These are phyloP conservation scores for Boletus semigastroideus DNA, from an alignment of 1,284 basidiomycete genomes.

Conservation along the genomic window DNA sequence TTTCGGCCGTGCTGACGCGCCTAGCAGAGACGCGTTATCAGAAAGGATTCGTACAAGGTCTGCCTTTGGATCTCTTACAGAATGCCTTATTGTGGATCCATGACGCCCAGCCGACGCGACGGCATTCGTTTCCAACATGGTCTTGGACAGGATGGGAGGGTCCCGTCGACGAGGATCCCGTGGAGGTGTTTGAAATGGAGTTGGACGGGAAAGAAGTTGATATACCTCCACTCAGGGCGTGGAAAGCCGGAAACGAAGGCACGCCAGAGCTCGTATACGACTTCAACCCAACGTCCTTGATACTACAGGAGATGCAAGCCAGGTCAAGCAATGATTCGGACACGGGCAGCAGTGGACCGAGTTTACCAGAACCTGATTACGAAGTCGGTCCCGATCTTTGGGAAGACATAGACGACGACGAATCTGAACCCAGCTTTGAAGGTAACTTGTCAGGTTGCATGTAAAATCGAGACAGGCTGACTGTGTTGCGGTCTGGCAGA, in stretches of 20 bases:
- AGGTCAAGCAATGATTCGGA: too few species aligned
- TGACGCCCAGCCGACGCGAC: neutral
- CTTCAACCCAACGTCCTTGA: slow-evolving; percentile 1
- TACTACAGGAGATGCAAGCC: neutral
- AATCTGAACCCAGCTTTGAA: too few species aligned
- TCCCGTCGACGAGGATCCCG: too few species aligned
- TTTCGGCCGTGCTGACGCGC: slow-evolving; percentile 11
- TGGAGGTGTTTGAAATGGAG: neutral
- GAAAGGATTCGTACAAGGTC: slow-evolving; percentile 14
- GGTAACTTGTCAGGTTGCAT: too few species aligned
- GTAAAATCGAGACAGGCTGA: too few species aligned
- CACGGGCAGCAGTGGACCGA: too few species aligned
- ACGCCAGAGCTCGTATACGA: slow-evolving; percentile 4
- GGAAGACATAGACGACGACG: too few species aligned
- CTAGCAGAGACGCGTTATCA: slow-evolving; percentile 6
- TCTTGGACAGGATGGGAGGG: slow-evolving; percentile 18
- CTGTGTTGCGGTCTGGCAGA: too few species aligned
- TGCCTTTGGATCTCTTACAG: slow-evolving; percentile 7
- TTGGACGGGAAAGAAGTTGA: neutral
- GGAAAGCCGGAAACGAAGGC: slow-evolving; percentile 1
- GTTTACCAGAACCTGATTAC: too few species aligned
- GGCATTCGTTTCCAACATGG: slow-evolving; percentile 5
- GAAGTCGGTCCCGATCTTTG: too few species aligned
- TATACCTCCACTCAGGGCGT: slow-evolving; percentile 9
- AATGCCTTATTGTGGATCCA: slow-evolving; percentile 16